Base-by-base conservation (phyloP, 2,329 filamentous ascomycete species). In the Cercospora berteroae region DNA sequence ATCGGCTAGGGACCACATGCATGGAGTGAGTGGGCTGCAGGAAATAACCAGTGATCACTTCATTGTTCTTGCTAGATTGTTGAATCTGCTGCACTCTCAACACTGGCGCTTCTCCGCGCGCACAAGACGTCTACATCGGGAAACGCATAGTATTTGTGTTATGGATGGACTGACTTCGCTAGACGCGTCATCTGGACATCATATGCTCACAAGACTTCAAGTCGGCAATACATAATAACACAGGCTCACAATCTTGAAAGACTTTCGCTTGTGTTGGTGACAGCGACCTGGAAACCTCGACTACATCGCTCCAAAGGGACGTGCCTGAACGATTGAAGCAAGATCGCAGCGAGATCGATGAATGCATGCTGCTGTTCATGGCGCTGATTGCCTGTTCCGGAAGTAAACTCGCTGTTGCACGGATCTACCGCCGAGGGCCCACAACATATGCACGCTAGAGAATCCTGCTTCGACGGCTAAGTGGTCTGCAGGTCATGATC, bases 401-500 rank as follows among this genome's bases (percentile, higher is more conserved):
- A 56, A n/a, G 20, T 31, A 25, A 1, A 23, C 52, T 56, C 52
- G 20, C 52, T 56, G 55, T 57, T 20, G 25, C 25, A 57, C 25
- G 55, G 55, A 57, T 20, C 16, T 36, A 58, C 55, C 55, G 25
- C 55, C 55, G 55, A 36, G 55, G 55, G 27, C 27, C 55, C 55
- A 58, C 55, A 58, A 13, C 55, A 58, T 36, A 58, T 58, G 55
- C 55, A 58, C 55, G 55, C 55, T 58, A 58, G 55, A 31, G 55
- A 20, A 58, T 55, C 48, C 23, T 55, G 55, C 27, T 33, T 58
- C 55, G 27, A 58, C 55, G 55, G 55, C 55, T 58, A 31, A 58
- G 55, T 33, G 55, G 55, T 20, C 55, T 23, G 44, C 10, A 58
- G 29, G 55, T 58, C 23, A 58, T 58, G 27, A 58, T 58, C 27